Evolutionary conservation across 2,329 filamentous ascomycete species (phyloP), one percentile per base, ranked within the genome.

Genomic region (Penicillium concentricum): DNA sequence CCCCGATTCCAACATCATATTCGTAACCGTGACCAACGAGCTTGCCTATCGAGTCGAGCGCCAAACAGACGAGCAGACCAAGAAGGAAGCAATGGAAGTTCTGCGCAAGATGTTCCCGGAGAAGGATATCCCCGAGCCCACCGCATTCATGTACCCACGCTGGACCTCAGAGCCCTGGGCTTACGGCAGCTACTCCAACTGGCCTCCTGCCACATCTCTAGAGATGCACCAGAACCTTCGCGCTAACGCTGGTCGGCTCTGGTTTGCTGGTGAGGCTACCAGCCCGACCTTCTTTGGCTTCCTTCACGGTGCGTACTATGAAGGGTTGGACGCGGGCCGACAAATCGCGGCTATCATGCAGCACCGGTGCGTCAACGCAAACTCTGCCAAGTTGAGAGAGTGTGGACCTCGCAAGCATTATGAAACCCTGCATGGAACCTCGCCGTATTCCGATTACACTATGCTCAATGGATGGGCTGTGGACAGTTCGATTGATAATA

Each of bases 161-260:
- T 87, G 84, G 84, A 82, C 70, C 15, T 64, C 67, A 4, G 72
- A 72, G 34, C 78, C 78, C 3, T 82, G 81, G 80, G 65, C 78
- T 0, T 84, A 81, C 52, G 87, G 87, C 4, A 85, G 81, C 22
- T 89, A 87, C 71, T 86, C 83, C 37, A 88, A 88, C 68, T 89
- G 86, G 87, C 87, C 87, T 0, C 74, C 81, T 0, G 83, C 83
- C 0, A 84, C 84, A 42, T 86, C 83, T 0, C 74, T 89, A 0
- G 82, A 88, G 65, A 83, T 80, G 74, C 87, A 89, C 61, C 82
- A 89, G 67, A 89, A 89, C 61, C 75, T 89, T 12, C 81, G 87
- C 1, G 84, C 86, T n/a, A 88, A 87, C 58, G 72, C 86, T 0
- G 79, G 79, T 9, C 72, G 84, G 0, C 68, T 89, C 3, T 88